Evolutionary conservation across 148 eudicot genomes (phyloP).

Genomic region (Rhododendron vialii): DNA sequence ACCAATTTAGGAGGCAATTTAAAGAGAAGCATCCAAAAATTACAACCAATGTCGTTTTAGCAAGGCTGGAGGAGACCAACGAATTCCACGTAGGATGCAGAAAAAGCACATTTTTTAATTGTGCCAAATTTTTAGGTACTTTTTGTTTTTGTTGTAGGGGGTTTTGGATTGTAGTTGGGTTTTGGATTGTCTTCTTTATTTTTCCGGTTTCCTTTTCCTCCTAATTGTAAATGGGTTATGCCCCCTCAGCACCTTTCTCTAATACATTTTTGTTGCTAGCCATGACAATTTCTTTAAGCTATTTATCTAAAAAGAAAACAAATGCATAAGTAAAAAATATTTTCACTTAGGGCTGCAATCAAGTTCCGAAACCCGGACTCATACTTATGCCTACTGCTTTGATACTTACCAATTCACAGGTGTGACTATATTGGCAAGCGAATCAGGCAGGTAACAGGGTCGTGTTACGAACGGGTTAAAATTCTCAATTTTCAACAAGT

Average conservation of each 20-base stretch:
- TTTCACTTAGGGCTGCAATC: not conserved
- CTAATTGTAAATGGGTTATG: not conserved
- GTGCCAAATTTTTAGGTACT: not conserved
- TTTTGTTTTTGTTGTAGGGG: too few species aligned
- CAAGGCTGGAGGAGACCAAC: too few species aligned
- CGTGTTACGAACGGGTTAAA: not conserved
- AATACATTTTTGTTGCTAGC: not conserved
- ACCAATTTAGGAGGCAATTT: not conserved
- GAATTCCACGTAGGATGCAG: not conserved
- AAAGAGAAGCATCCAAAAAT: not conserved
- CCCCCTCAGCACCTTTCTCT: not conserved
- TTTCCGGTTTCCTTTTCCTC: not conserved
- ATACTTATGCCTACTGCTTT: not conserved
- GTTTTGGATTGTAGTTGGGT: not conserved
- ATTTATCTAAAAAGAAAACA: not conserved
- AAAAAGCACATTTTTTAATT: not conserved
- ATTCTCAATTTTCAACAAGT: not conserved
- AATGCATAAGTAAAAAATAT: not conserved
- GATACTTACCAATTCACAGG: not conserved
- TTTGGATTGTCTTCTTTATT: not conserved
- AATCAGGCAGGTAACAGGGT: too few species aligned
- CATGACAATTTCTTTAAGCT: not conserved
- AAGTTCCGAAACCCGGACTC: not conserved
- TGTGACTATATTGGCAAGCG: not conserved
- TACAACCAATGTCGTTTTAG: not conserved